These are phyloP conservation scores for Botrytis tulipae DNA, from an alignment of 2,329 filamentous ascomycete genomes.

Conservation along the genomic window DNA sequence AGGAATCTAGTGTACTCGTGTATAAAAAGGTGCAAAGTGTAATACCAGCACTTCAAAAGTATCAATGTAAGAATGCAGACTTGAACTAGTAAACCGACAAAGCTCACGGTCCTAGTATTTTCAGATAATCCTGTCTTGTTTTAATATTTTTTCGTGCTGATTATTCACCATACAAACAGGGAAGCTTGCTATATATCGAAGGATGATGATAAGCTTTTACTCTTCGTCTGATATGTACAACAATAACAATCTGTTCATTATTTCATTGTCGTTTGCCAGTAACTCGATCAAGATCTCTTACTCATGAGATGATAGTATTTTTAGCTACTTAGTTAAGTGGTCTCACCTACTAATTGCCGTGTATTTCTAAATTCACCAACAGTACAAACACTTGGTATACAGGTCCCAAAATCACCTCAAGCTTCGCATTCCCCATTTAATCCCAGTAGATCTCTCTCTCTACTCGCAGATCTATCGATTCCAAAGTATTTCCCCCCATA, in stretches of 20 bases:
- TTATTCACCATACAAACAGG: too few species aligned
- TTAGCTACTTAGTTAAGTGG: background rate
- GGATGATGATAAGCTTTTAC: background rate
- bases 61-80: background rate
- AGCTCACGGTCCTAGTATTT: background rate
- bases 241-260: background rate
- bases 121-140: too few species aligned
- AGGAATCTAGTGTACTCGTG: background rate
- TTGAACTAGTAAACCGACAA: too few species aligned
- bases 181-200: too few species aligned
- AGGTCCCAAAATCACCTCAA: background rate
- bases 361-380: background rate
- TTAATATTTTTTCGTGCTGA: too few species aligned
- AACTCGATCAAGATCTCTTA: background rate
- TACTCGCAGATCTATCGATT: background rate
- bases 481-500: background rate
- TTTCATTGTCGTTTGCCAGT: background rate
- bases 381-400: background rate
- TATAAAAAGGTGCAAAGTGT: background rate
- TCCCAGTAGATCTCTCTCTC: fast-evolving
- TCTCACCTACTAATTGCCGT: fast-evolving
- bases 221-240: background rate
- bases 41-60: background rate
- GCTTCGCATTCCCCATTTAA: background rate
- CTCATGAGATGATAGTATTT: background rate